Percentiles rank a stretch among this genome's conserved stretches.
Evolutionary conservation across 2,329 filamentous ascomycete species (phyloP).

Genomic region (Colletotrichum trifolii): DNA sequence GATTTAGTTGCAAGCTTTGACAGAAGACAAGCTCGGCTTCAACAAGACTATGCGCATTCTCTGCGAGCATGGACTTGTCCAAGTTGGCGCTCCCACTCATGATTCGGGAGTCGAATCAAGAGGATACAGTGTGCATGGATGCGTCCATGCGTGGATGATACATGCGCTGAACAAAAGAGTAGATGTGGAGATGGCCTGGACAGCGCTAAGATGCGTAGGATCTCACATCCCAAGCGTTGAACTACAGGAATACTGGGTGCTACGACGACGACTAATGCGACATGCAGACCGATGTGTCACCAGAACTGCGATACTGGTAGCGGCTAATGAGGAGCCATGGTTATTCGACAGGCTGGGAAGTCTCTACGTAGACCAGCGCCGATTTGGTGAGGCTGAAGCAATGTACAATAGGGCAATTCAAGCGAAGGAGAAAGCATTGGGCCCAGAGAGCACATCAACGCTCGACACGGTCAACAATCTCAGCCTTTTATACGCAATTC

Average conservation of each 20-base stretch:
- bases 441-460: conserved; percentile 38
- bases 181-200: conserved; percentile 3
- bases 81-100: conserved; percentile 37
- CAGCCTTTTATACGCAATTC: conserved; percentile 41
- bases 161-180: conserved; percentile 41
- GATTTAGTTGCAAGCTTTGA: conserved; percentile 41
- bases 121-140: conserved; percentile 48
- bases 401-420: conserved; percentile 44
- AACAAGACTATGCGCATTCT: conserved; percentile 43
- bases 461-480: conserved; percentile 43
- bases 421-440: conserved; percentile 41
- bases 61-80: conserved; percentile 44
- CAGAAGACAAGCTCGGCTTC: conserved; percentile 40
- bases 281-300: conserved; percentile 38
- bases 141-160: conserved; percentile 47
- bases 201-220: conserved; percentile 31
- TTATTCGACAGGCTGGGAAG: conserved; percentile 36
- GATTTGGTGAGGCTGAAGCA: conserved; percentile 39
- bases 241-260: conserved; percentile 27
- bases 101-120: conserved; percentile 27
- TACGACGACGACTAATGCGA: conserved; percentile 38
- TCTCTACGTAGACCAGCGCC: conserved; percentile 38
- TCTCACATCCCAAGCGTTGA: conserved; percentile 27
- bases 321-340: conserved; percentile 12
- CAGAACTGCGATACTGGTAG: neutral